phyloP scores from a whole-genome alignment of 495 filamentous ascomycete species.

The Daldinia loculata region DNA sequence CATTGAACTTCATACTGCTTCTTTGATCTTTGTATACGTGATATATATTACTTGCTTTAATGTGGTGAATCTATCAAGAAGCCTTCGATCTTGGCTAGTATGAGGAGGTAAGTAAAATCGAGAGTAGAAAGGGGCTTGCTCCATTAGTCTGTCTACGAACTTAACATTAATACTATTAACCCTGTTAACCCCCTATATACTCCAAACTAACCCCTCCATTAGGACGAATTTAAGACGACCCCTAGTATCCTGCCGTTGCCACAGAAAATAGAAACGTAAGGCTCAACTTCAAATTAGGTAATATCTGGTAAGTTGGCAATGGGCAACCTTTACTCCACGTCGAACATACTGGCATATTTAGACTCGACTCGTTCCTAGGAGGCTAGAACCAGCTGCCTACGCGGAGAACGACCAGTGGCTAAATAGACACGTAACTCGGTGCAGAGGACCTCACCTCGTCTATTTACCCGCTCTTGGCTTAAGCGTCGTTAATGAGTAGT shows the following conservation, averaged over 20 bases:
- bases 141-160: background rate
- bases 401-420: constrained; percentile 32
- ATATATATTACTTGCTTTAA: background rate
- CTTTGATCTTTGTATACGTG: background rate
- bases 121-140: no score
- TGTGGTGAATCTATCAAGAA: background rate
- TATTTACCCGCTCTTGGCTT: constrained; percentile 46
- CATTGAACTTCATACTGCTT: constrained; percentile 29
- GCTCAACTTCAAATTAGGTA: background rate
- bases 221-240: background rate
- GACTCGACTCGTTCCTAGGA: background rate
- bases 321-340: background rate
- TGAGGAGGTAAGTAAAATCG: no score
- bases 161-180: background rate
- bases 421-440: constrained; percentile 36
- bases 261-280: background rate
- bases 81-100: no score
- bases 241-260: background rate
- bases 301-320: background rate
- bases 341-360: constrained; percentile 12
- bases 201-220: background rate
- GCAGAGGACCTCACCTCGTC: constrained; percentile 38
- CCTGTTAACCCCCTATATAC: background rate
- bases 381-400: constrained; percentile 27
- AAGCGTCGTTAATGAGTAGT: constrained; percentile 34